Percentiles rank a stretch among this genome's conserved stretches.
Evolutionary conservation across 768 basidiomycete genomes (phyloP).

Genomic region (Mrakia frigida): DNA sequence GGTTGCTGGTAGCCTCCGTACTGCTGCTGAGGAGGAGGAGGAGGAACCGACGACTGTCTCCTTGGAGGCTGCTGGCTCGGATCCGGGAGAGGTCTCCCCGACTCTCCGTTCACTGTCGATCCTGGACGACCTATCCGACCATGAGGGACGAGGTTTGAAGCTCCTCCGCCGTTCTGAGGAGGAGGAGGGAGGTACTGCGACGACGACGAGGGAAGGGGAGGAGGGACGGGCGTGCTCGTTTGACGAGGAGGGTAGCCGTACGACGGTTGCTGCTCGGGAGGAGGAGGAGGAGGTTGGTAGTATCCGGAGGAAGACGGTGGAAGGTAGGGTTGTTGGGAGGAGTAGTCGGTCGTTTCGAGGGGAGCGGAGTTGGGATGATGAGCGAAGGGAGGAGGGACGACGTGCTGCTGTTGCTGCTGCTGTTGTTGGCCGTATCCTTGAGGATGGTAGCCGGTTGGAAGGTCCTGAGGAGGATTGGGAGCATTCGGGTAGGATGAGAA

Average conservation of each 20-base stretch:
- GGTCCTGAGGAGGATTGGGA: neutral
- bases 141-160: neutral
- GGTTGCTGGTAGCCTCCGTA: neutral
- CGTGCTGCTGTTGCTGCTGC: slow-evolving; percentile 8
- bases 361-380: slow-evolving; percentile 22
- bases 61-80: slow-evolving; percentile 9
- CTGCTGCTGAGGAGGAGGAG: neutral
- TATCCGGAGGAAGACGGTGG: neutral
- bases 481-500: neutral
- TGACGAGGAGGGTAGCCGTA: neutral
- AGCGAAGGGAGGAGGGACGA: neutral
- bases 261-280: neutral
- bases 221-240: neutral
- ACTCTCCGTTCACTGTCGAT: neutral
- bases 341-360: neutral
- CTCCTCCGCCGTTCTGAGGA: too few relatives aligned
- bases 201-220: neutral
- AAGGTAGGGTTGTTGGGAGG: neutral
- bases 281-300: neutral
- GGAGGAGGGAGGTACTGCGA: slow-evolving; percentile 1
- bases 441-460: slow-evolving; percentile 5
- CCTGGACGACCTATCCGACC: neutral
- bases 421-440: neutral
- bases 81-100: neutral
- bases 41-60: slow-evolving; percentile 2